phyloP scores from a whole-genome alignment of 2,329 filamentous ascomycete genomes.

The Allantophomopsis cytisporea region DNA sequence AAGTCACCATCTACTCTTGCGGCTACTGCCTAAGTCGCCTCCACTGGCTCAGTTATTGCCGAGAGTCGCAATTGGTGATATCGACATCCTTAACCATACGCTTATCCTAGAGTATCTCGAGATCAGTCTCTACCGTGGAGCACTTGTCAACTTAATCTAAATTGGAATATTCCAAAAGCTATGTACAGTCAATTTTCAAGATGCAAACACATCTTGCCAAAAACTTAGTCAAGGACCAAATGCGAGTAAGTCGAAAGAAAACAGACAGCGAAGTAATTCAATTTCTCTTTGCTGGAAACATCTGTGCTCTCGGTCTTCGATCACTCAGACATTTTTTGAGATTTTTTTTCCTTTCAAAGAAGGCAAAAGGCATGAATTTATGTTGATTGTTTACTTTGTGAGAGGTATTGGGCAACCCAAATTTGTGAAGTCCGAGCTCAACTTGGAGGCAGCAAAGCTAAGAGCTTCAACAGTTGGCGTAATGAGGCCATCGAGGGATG shows the following conservation, averaged over 20 bases:
- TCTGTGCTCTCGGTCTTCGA: too few species aligned
- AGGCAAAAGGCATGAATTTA: too few species aligned
- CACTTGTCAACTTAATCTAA: conserved; percentile 34
- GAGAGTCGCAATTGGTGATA: not conserved
- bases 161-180: too few species aligned
- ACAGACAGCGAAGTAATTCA: too few species aligned
- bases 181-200: too few species aligned
- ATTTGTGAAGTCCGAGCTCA: conserved; percentile 17
- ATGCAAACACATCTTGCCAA: too few species aligned
- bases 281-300: too few species aligned
- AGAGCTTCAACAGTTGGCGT: conserved; percentile 21
- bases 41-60: conserved; percentile 5
- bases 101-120: conserved; percentile 42
- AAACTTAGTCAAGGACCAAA: too few species aligned
- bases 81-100: conserved; percentile 29
- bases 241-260: too few species aligned
- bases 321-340: too few species aligned
- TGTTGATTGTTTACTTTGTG: not conserved
- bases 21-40: conserved; percentile 4
- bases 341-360: too few species aligned
- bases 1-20: conserved; percentile 7
- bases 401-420: conserved; percentile 20
- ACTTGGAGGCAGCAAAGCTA: conserved; percentile 16
- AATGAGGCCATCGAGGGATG: conserved; percentile 20
- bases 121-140: conserved; percentile 46